Evolutionary conservation across 2,329 filamentous ascomycete species (phyloP), one percentile per base, ranked within the genome.

Genomic region (Colletotrichum sojae): DNA sequence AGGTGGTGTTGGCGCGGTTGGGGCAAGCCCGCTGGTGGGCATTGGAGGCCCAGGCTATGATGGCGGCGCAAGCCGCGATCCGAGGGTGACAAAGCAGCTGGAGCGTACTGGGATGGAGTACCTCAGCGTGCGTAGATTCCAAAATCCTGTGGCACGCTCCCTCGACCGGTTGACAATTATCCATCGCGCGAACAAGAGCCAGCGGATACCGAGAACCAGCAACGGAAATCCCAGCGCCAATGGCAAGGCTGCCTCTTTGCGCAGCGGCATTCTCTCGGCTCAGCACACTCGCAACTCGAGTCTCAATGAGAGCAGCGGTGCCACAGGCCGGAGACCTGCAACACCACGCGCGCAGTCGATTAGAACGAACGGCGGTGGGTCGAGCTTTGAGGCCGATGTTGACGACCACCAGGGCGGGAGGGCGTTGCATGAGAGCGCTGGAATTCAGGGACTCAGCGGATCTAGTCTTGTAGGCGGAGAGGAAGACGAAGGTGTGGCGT

Each of bases 41-140:
- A 85, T 87, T 4, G 83, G 86, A 10, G 86, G 84, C 3, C 83
- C 84, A 6, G 85, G 84, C n/a, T 89, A 88, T 69, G 88, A 90
- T 66, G 84, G 82, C 13, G 76, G 76, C 40, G 78, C 74, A 67
- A 82, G 85, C 54, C 81, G 86, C 16, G 90, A 93, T 74, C 90
- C 90, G 1, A 85, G 91, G 5, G 84, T 92, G 31, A 84, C 86
- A 73, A 87, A 89, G 76, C 85, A 91, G 56, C 85, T 93, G 62
- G 91, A 93, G 76, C 86, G 90, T 54, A 92, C 91, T 1, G 90
- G 89, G 16, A 88, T 92, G 79, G 91, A 94, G 75, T 94, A 93
- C 76, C 84, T 90, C n/a, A 91, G 93, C 9, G 90, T 94, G 40
- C 86, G 91, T 62, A 85, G 92, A 52, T 91, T 91, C 75, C 90